Base-by-base conservation (phyloP, 352 stramenopile genomes). In the Vaucheria bursata region DNA sequence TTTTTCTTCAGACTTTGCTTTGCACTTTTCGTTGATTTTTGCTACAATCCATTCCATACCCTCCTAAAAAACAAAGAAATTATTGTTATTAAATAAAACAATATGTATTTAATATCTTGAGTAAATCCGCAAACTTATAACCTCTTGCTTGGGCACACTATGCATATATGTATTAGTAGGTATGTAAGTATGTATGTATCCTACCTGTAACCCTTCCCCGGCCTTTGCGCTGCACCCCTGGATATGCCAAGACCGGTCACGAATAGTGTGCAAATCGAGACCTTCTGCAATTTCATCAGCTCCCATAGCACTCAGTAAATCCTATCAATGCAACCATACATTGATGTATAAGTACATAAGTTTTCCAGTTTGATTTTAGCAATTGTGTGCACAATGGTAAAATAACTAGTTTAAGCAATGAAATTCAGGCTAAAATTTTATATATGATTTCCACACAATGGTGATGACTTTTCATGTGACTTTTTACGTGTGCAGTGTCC, bases 161-260 rank as follows among this genome's bases (percentile, higher is more conserved):
- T 25, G 25, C 12, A 18, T 68, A 68, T 7, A 68, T 8, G 2
- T 37, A 2, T 37, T 7, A 37, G 7, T 68, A 2, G 37, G 6
- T 68, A 7, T 8, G 8, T 2, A 34, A 37, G 53, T 7, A 2
- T 7, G 2, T 37, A 7, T 2, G 64, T 71, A 89, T 88, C 53
- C 91, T 34, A 68, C 90, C 84, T 94, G 89, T 67, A 96, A 85
- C 0, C 91, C 91, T 39, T 96, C 91, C 68, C 89, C 91, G 3
- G 88, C 90, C 85, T 94, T 95, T 72, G 91, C 91, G 67, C 89
- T 94, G 74, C 90, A 94, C 34, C 90, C 87, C 76, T 95, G 89
- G 74, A 95, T 95, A 85, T 93, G 88, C 89, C 90, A 95, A 76
- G 88, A 90, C 79, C 90, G 87, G 83, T 95, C 90, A 77, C 91